Base-by-base conservation (phyloP, 164 flowering plant genomes). In the Santalum album region DNA sequence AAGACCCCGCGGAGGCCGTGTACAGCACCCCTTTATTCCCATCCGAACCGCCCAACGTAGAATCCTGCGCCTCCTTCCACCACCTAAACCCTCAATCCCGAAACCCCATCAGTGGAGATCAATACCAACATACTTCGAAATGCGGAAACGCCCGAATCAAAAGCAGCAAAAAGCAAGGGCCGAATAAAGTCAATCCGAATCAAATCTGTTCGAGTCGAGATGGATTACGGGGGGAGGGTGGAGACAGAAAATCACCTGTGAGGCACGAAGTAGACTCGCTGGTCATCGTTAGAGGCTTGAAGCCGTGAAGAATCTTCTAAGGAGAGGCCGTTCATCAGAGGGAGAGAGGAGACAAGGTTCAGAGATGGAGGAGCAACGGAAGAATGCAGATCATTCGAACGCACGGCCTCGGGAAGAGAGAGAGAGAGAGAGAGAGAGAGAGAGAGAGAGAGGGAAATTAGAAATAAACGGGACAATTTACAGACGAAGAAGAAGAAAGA, bases 21-120 rank as follows among this genome's bases (percentile, higher is more conserved):
- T 80, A 89, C 29, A 83, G 36, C 48, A 79, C 61, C 66, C 83
- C 96, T 59, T 51, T 71, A 58, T 62, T 72, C 69, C 38, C 70
- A 58, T 78, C 79, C 12, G 63, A 59, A 44, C 65, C 79, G 25
- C 57, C 56, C 34, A 40, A 50, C 1, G 71, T 48, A 43, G 77
- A 53, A 27, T 71, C 80, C 24, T 76, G 82, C 3, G 94, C 90
- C 58, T 89, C 96, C 65, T 72, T 89, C 96, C 96, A 92, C 99
- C 99, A 89, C 73, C 99, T 92, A 69, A 54, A 65, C 64, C 21
- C 34, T 60, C 67, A 23, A 15, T 46, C 51, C 54, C 18, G 51
- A 36, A 49, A 57, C 47, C 42, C 21, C 24, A 36, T 14, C 14
- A 35, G 38, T 11, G 20, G 24, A 12, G 3, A 2, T 6, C 26